Conservation (phyloP, 2,329 filamentous ascomycete genomes). For the Penicillium sp. region DNA sequence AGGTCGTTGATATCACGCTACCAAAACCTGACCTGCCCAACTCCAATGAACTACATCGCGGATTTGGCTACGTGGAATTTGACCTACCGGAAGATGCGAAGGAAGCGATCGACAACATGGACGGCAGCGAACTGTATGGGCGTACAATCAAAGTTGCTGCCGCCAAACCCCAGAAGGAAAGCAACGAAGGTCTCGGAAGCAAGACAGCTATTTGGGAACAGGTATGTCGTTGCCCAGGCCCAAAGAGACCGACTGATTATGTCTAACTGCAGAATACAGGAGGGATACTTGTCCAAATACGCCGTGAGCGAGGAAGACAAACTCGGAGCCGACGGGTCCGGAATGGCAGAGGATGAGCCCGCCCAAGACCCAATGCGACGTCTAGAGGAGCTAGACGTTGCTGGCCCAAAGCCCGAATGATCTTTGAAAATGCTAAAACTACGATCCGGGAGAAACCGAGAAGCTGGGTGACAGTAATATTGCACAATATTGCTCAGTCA, state of each 20-base stretch:
- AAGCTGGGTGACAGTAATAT: conserved; percentile 33
- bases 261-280: conserved; percentile 60
- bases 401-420: conserved; percentile 82
- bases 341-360: conserved; percentile 56
- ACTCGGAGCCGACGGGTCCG: conserved; percentile 61
- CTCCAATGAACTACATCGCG: conserved; percentile 78
- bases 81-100: conserved; percentile 83
- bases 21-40: conserved; percentile 86
- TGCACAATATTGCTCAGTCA: conserved; percentile 33
- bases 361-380: conserved; percentile 93
- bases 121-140: conserved; percentile 93
- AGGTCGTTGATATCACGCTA: conserved; percentile 87
- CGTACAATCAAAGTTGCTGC: conserved; percentile 88
- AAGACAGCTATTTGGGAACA: conserved; percentile 97
- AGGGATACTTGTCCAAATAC: conserved; percentile 90
- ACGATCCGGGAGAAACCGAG: conserved; percentile 26
- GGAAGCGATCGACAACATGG: conserved; percentile 99
- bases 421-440: conserved; percentile 9
- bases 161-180: conserved; percentile 89
- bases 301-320: conserved; percentile 82
- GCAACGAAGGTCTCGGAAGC: conserved; percentile 84
- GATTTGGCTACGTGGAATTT: conserved; percentile 97
- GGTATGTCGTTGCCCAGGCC: conserved; percentile 59
- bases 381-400: conserved; percentile 89
- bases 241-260: neutral